These are phyloP conservation scores for Ascochyta koolunga DNA, from an alignment of 2,329 filamentous ascomycete genomes.

Conservation along the genomic window DNA sequence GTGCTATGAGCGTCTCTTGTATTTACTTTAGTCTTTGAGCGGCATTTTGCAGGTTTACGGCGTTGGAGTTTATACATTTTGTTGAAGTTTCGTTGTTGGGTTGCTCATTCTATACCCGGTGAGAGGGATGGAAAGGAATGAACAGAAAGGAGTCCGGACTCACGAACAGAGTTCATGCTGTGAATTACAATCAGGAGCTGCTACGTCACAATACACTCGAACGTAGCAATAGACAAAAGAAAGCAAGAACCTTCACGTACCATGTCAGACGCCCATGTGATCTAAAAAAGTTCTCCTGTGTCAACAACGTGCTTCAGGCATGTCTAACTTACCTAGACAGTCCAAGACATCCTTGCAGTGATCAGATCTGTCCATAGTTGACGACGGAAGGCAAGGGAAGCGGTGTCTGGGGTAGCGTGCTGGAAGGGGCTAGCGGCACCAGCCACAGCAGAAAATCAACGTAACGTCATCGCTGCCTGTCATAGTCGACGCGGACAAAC, in stretches of 20 bases:
- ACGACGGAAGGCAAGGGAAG: constrained; percentile 18
- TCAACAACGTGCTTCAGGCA: background rate
- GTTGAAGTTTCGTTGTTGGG: background rate
- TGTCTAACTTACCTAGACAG: too few species aligned
- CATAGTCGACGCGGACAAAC: background rate
- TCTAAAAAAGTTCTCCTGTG: background rate
- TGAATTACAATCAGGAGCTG: background rate
- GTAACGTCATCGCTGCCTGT: constrained; percentile 32
- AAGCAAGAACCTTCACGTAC: background rate
- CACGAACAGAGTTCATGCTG: background rate
- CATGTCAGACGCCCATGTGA: background rate
- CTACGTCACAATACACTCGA: background rate
- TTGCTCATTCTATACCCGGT: constrained; percentile 8
- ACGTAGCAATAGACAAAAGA: constrained; percentile 14
- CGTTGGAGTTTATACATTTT: background rate
- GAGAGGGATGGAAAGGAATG: background rate
- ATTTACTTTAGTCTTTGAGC: constrained; percentile 4
- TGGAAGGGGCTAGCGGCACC: constrained; percentile 21
- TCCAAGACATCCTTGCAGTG: background rate
- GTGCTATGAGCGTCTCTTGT: constrained; percentile 1
- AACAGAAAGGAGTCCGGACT: background rate
- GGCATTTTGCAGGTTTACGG: constrained; percentile 10
- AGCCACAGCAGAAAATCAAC: constrained; percentile 28
- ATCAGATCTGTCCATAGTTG: constrained; percentile 22
- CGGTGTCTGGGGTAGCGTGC: constrained; percentile 15